Evolutionary conservation across 2,329 filamentous ascomycete genomes (phyloP), one percentile per base, ranked within the genome.

Genomic region (Biscogniauxia marginata): DNA sequence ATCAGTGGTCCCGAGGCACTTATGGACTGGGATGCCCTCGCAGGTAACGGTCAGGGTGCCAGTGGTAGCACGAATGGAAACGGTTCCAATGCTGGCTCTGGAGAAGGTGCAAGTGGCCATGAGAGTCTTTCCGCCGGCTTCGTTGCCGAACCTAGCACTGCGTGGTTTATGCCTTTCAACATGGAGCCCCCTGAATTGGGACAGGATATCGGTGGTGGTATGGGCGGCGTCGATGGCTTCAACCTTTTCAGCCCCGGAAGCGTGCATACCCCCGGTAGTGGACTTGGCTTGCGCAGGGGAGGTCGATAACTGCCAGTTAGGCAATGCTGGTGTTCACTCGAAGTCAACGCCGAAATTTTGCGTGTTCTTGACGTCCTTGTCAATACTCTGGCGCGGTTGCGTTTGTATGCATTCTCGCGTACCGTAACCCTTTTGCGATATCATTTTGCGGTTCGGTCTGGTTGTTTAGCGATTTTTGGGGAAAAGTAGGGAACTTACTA

Each of bases 101-200:
- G 69, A 20, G 71, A 70, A 7, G 63, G 63, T 21, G 57, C 68
- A 52, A 64, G 64, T 18, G 56, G 61, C 22, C 64, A 69, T 47
- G 63, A 69, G 16, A 44, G 63, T 59, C 25, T 69, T 56, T 54
- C 65, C 39, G 54, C 53, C 9, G 63, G 64, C 30, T 70, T 68
- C 50, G 64, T 66, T 19, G 43, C 64, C 25, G 82, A 84, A 58
- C 75, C 80, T 2, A 81, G 77, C 50, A 88, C 87, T 52, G 90
- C 89, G 4, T 98, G 93, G 90, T 96, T 96, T 72, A 86, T 96
- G 78, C 91, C 93, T 1, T 96, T 96, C 74, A 96, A 96, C 69
- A 85, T 96, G 74, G 90, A 95, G 56, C 90, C 91, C 19, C 86
- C 89, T 0, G 83, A 85, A 55, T 73, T 84, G 45, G 74, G 76